Percentiles rank a stretch among this genome's conserved stretches.
Conservation (phyloP, 352 stramenopile genomes). For the Lagenidium sp. region DNA sequence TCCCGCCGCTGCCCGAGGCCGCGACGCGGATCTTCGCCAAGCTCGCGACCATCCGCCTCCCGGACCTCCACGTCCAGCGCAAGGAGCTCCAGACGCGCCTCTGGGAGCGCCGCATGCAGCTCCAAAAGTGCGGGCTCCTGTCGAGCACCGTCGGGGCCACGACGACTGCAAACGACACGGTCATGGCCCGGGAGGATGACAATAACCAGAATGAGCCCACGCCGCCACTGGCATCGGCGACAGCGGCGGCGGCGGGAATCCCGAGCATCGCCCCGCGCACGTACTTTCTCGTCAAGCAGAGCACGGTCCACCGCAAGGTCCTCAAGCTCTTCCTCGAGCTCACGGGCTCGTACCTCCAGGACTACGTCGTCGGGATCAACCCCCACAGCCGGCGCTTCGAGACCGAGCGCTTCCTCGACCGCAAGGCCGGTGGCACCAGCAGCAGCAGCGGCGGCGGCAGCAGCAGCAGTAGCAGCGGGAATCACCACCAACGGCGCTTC, state of each 20-base stretch:
- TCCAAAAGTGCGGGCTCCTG: conserved; percentile 40
- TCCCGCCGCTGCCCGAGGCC: conserved; percentile 11
- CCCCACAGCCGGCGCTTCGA: conserved; percentile 7
- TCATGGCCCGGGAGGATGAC: too few relatives aligned
- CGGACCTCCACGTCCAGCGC: conserved; percentile 18
- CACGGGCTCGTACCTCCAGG: conserved; percentile 3
- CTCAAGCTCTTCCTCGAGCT: conserved; percentile 16
- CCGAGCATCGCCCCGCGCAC: conserved; percentile 9
- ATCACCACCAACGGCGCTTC: conserved; percentile 14
- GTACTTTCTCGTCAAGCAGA: conserved; percentile 14
- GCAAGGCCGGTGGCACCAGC: too few relatives aligned
- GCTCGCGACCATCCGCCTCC: conserved; percentile 12
- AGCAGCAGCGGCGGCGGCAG: too few relatives aligned
- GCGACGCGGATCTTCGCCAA: conserved; percentile 9
- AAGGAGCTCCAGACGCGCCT: conserved; percentile 34
- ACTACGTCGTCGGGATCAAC: conserved; percentile 3
- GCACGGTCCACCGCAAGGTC: conserved; percentile 11
- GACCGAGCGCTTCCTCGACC: conserved; percentile 10
- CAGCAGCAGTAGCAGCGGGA: too few relatives aligned
- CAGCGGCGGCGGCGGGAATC: not conserved
- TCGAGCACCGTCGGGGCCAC: too few relatives aligned
- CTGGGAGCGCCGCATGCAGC: conserved; percentile 33
- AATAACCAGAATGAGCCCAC: too few relatives aligned
- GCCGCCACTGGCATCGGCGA: not conserved
- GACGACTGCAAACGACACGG: too few relatives aligned